These are phyloP conservation scores for Lactuca saligna DNA, from an alignment of 129 eudicot species.

Conservation along the genomic window DNA sequence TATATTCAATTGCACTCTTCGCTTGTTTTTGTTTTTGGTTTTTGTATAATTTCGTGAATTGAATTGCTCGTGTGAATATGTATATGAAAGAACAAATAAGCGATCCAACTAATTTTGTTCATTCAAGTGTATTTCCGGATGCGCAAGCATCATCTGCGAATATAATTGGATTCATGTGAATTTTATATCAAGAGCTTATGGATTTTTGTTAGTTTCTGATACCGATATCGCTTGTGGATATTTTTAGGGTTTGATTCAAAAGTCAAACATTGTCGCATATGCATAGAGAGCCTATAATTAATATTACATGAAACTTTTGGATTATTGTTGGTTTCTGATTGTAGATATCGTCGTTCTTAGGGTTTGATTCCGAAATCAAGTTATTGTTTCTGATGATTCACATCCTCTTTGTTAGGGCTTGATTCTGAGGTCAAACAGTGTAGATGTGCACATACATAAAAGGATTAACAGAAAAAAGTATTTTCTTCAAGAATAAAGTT, in stretches of 20 bases:
- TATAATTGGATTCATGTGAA: constrained; percentile 13
- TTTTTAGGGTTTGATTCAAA: constrained; percentile 5
- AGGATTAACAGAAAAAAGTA: neutral
- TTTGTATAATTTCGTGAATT: constrained; percentile 14
- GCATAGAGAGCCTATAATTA: neutral
- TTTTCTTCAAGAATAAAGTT: neutral
- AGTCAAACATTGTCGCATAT: neutral
- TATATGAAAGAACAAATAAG: constrained; percentile 2
- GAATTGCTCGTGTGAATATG: constrained; percentile 5
- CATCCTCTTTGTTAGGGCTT: constrained; percentile 14
- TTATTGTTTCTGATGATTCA: neutral
- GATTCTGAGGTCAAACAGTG: constrained; percentile 6
- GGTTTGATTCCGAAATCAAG: neutral
- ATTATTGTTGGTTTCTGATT: neutral
- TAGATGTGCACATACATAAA: neutral
- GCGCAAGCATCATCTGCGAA: constrained; percentile 13
- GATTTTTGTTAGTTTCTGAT: neutral
- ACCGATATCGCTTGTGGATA: neutral
- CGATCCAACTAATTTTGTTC: constrained; percentile 11
- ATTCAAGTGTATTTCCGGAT: constrained; percentile 2
- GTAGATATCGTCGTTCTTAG: neutral
- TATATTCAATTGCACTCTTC: neutral
- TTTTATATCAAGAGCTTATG: neutral
- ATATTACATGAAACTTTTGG: neutral
- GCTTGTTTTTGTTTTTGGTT: neutral